These are phyloP conservation scores for Thalassiosira profunda DNA, from an alignment of 108 stramenopile genomes.

Conservation along the genomic window DNA sequence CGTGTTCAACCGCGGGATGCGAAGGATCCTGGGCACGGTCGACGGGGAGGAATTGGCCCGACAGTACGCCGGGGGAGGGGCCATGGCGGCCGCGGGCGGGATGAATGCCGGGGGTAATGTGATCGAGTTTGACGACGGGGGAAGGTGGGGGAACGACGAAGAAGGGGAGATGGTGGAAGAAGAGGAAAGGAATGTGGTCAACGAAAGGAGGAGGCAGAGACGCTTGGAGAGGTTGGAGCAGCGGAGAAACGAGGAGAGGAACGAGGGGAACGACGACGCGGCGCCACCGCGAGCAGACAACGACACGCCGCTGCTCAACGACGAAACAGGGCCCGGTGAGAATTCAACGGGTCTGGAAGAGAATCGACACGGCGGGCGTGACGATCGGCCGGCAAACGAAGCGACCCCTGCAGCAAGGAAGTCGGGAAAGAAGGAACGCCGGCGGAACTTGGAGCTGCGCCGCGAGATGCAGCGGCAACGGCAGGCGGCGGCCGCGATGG, in stretches of 20 bases:
- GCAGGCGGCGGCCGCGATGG: constrained; percentile 78
- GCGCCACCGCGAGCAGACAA: not conserved
- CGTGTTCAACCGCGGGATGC: constrained; percentile 86
- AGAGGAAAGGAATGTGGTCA: constrained; percentile 24
- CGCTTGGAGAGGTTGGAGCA: constrained; percentile 32
- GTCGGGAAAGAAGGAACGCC: constrained; percentile 74
- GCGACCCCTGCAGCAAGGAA: constrained; percentile 39
- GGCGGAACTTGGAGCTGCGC: constrained; percentile 61
- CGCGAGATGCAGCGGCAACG: constrained; percentile 75
- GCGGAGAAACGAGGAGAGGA: constrained; percentile 11
- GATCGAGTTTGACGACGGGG: constrained; percentile 2
- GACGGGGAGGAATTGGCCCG: constrained; percentile 76
- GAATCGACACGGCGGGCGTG: too few relatives aligned
- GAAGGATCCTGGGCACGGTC: constrained; percentile 70
- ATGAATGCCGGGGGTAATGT: not conserved
- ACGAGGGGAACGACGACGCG: constrained; percentile 7
- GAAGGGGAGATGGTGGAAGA: constrained; percentile 20
- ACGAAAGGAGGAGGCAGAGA: constrained; percentile 33
- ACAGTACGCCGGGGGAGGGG: constrained; percentile 76
- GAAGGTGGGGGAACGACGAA: not conserved
- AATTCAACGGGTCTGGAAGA: constrained; percentile 14
- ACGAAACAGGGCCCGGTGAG: not conserved
- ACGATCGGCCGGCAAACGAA: not conserved
- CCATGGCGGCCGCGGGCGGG: not conserved
- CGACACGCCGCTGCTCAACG: not conserved